phyloP scores from a whole-genome alignment of 1,284 basidiomycete species.

The Bjerkandera adusta region DNA sequence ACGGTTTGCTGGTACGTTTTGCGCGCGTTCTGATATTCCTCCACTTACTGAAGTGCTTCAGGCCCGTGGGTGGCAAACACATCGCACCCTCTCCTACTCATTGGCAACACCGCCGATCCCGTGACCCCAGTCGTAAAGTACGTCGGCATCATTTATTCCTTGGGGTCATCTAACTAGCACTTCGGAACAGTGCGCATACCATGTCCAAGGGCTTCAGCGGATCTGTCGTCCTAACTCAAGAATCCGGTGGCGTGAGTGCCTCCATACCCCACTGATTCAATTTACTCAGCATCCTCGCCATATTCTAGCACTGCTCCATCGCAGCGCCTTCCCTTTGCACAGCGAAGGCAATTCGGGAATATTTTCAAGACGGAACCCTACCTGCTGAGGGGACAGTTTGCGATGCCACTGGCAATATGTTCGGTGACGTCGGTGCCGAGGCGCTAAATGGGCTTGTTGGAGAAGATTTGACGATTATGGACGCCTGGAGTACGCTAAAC shows the following conservation, averaged over 20 bases:
- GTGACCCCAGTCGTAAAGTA: conserved; percentile 8
- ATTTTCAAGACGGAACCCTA: conserved; percentile 6
- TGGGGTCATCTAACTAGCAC: not conserved
- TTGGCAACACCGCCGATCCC: conserved; percentile 18
- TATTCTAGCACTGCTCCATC: not conserved
- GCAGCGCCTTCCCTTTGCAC: conserved; percentile 11
- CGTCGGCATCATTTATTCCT: not conserved
- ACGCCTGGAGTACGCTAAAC: not conserved
- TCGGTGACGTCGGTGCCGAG: not conserved
- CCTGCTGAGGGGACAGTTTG: conserved; percentile 10
- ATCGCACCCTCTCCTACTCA: conserved; percentile 14
- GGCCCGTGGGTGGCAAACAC: conserved; percentile 16
- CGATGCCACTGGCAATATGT: conserved; percentile 3
- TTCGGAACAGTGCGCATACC: conserved; percentile 17
- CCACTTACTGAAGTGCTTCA: not conserved
- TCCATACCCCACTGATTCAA: not conserved
- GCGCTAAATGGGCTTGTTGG: not conserved
- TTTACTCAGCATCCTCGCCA: not conserved
- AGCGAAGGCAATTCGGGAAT: conserved; percentile 6
- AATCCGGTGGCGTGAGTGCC: conserved; percentile 17
- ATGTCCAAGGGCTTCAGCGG: conserved; percentile 17
- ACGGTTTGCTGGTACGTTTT: conserved; percentile 12
- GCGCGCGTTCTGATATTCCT: not conserved
- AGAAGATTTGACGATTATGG: not conserved
- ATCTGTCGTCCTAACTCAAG: conserved; percentile 21